Base-by-base conservation (phyloP, 2,329 filamentous ascomycete genomes). In the Gaeumannomyces sp. region DNA sequence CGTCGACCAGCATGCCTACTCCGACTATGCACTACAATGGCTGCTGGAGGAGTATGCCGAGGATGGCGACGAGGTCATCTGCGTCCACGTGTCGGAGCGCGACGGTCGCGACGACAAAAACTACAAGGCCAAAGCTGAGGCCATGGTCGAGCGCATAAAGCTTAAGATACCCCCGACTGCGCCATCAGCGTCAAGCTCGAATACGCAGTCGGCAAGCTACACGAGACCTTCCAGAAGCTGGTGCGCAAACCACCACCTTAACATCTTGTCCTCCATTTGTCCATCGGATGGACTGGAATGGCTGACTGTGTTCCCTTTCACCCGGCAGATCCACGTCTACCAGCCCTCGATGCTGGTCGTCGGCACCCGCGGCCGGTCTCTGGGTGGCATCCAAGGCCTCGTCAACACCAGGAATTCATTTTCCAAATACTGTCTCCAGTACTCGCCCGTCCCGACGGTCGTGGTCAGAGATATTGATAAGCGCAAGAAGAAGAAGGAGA, bases 361-460 rank as follows among this genome's bases (percentile, higher is more conserved):
- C 22, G 93, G 93, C 59, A 97, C 93, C 1, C 86, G 90, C 70
- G 93, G 93, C 60, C 86, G 92, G 64, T 94, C 90, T 53, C 82
- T 96, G 1, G 92, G 92, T 45, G 92, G 93, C 31, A 88, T 97
- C 65, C 93, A 96, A 73, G 91, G 92, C 61, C 81, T 97, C 35
- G 85, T 97, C 58, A 92, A 91, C 61, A 85, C 83, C 59, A 58
- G 62, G 35, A 95, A 92, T 68, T 95, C 91, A 0, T 93, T 97
- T 59, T 96, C 92, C 31, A 97, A 97, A 74, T 97, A 97, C 77
- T 97, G 93, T 72, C 83, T 97, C 16, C 93, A 97, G 73, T 93
- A 96, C 74, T 96, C 91, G 1, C 93, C 93, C 0, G 91, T 97
- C 1, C 93, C 93, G 1, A 93, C 97, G 10, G 93, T 97, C 35